Conservation (phyloP, 2,329 filamentous ascomycete genomes). For the Microsporum canis region DNA sequence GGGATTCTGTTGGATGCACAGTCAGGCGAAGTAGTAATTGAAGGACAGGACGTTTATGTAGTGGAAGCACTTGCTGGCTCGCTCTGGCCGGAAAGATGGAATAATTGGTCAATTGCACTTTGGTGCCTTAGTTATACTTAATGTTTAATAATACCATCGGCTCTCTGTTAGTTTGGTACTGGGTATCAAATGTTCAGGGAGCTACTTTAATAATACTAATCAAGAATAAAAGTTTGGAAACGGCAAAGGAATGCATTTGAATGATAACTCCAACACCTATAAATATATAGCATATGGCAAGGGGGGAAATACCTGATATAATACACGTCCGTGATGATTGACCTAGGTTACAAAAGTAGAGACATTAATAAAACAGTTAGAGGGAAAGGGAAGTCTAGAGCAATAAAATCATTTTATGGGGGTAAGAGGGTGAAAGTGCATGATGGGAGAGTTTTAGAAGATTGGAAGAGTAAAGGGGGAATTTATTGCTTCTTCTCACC, state of each 20-base stretch:
- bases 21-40: too few species aligned
- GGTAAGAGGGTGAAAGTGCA: not conserved
- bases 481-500: slow-evolving; percentile 57
- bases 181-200: too few species aligned
- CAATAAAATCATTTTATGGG: slow-evolving; percentile 2
- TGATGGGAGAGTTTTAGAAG: not conserved
- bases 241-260: slow-evolving; percentile 13
- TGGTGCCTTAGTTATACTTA: too few species aligned
- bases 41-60: too few species aligned
- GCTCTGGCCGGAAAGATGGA: too few species aligned
- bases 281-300: slow-evolving; percentile 10
- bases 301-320: slow-evolving; percentile 5
- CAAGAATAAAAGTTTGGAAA: slow-evolving; percentile 1
- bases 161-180: too few species aligned
- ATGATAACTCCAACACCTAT: slow-evolving; percentile 18
- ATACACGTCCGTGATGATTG: slow-evolving; percentile 15
- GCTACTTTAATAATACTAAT: not conserved
- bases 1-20: too few species aligned
- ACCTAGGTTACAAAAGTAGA: slow-evolving; percentile 12
- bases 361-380: slow-evolving; percentile 7
- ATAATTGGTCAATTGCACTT: too few species aligned
- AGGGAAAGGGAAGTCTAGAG: slow-evolving; percentile 5
- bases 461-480: not conserved
- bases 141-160: too few species aligned
- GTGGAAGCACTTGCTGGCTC: too few species aligned